These are phyloP conservation scores for Trichoderma harzianum DNA, from an alignment of 2,329 filamentous ascomycete species.

Conservation along the genomic window DNA sequence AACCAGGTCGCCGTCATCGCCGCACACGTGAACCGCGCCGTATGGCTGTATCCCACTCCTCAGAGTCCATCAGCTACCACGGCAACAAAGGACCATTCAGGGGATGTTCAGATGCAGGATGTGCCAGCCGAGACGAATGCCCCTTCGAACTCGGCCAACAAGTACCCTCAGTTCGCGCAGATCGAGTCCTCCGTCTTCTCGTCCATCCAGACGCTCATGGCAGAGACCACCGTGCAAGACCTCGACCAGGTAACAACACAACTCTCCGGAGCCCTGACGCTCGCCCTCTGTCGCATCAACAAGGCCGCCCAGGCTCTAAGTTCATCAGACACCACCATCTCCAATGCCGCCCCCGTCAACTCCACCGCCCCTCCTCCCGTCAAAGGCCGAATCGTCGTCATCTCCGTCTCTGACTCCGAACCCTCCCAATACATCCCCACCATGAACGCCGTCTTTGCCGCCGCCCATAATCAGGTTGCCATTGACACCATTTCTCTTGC, in stretches of 20 bases:
- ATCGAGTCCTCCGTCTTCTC: constrained; percentile 77
- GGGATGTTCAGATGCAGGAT: constrained; percentile 58
- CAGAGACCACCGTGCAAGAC: constrained; percentile 60
- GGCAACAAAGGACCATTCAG: constrained; percentile 34
- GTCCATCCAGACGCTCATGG: constrained; percentile 71
- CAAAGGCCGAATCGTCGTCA: constrained; percentile 70
- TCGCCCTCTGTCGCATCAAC: constrained; percentile 87
- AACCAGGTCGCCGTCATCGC: constrained; percentile 92
- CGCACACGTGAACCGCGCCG: constrained; percentile 78
- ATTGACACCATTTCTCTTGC: constrained; percentile 89
- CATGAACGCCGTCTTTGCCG: constrained; percentile 98
- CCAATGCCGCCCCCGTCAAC: constrained; percentile 19
- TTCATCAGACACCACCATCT: constrained; percentile 37
- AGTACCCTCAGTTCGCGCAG: constrained; percentile 86
- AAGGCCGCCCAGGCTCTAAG: constrained; percentile 67
- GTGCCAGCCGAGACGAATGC: constrained; percentile 37
- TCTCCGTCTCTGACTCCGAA: constrained; percentile 82
- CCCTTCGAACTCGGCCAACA: constrained; percentile 61
- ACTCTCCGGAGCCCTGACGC: constrained; percentile 84
- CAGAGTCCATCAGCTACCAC: constrained; percentile 24
- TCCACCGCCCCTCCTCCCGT: constrained; percentile 32
- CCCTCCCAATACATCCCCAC: constrained; percentile 94
- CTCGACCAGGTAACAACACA: constrained; percentile 77
- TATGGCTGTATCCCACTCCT: constrained; percentile 78
- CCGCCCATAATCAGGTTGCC: constrained; percentile 79